Evolutionary conservation across 2,329 filamentous ascomycete species (phyloP), one percentile per base, ranked within the genome.

Genomic region (Macroventuria anomochaeta): DNA sequence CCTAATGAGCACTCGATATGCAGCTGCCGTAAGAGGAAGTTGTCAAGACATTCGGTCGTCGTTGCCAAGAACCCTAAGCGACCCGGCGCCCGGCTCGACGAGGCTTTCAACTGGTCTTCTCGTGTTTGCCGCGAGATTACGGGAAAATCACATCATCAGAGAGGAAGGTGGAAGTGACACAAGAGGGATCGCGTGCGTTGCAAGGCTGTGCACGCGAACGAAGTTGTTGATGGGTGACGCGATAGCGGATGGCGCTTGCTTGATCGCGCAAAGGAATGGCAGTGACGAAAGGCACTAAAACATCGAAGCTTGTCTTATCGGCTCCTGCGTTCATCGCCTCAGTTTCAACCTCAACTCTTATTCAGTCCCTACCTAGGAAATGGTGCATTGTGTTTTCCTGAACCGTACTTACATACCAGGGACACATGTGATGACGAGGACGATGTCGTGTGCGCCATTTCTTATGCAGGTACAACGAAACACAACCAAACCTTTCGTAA

Each of bases 1-100:
- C 43, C 61, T 56, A 62, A 65, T 50, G 63, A 57, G 62, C 53
- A 58, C 49, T 47, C 54, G 57, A 59, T 61, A 64, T 46, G 49
- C 58, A 71, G 63, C 63, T 74, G 63, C 71, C 71, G 41, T 42
- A 69, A 72, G 31, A 53, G 69, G 71, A 60, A 74, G 71, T 70
- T 70, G 68, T 62, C 65, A 69, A 71, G 67, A 58, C 60, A 53
- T 47, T 56, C 58, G 59, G 58, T 50, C 58, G 64, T 61, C 46
- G 31, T 49, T 53, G 70, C 71, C 70, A 73, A 71, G 68, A 42
- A 39, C 15, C 43, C 64, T 60, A 68, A 72, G 66, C 52, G 58
- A 62, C 66, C 68, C 59, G 55, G 47, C 53, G 61, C 65, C 67
- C 65, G 69, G 70, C 63, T 67, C 64, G 68, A 63, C 58, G 61